phyloP scores from a whole-genome alignment of 2,329 filamentous ascomycete genomes.

The Penicillium sp. region DNA sequence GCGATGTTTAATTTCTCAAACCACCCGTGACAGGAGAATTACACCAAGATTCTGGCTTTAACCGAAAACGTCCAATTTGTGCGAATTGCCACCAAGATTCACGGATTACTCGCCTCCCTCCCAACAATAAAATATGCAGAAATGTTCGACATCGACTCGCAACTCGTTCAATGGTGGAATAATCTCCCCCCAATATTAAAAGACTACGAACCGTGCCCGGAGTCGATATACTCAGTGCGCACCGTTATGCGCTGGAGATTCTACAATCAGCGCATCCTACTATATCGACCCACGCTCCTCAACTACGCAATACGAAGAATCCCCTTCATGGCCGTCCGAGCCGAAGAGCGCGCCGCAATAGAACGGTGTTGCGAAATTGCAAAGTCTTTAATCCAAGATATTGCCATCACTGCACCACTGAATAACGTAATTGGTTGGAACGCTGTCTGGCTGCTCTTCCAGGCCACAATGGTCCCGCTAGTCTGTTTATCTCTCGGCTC shows the following conservation, averaged over 20 bases:
- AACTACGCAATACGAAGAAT: conserved; percentile 60
- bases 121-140: conserved; percentile 66
- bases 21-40: conserved; percentile 47
- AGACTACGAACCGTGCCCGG: conserved; percentile 66
- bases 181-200: conserved; percentile 67
- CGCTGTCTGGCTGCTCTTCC: conserved; percentile 76
- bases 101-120: conserved; percentile 70
- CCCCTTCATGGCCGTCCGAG: conserved; percentile 51
- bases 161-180: conserved; percentile 71
- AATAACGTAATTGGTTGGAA: conserved; percentile 79
- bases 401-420: conserved; percentile 66
- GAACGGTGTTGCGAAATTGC: conserved; percentile 70
- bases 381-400: conserved; percentile 69
- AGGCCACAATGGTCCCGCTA: conserved; percentile 75
- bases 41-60: conserved; percentile 67
- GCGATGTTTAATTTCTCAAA: conserved; percentile 23
- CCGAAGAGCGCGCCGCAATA: conserved; percentile 67
- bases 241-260: conserved; percentile 80
- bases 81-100: conserved; percentile 73
- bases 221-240: conserved; percentile 68
- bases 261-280: conserved; percentile 72
- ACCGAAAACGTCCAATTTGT: conserved; percentile 76
- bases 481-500: conserved; percentile 14
- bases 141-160: conserved; percentile 64
- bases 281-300: conserved; percentile 71